Percentiles rank a stretch among this genome's conserved stretches.
Conservation (phyloP, 202 grass and related monocot species). For the Brachypodium distachyon region DNA sequence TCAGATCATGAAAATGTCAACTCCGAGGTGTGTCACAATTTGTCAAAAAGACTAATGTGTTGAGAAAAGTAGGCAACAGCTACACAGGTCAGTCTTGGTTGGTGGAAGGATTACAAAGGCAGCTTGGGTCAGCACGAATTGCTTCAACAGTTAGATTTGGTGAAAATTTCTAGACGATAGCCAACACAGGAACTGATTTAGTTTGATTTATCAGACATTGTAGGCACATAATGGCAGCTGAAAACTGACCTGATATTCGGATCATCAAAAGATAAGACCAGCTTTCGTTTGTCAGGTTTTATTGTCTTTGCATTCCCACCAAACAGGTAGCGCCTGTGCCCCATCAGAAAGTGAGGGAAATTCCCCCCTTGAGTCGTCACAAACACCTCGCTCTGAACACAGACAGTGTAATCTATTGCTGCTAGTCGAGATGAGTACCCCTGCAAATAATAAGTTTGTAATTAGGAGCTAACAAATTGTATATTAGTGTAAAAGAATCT, state of each 20-base stretch:
- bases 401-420: constrained; percentile 79
- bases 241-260: constrained; percentile 68
- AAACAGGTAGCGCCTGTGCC: constrained; percentile 72
- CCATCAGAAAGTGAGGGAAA: constrained; percentile 91
- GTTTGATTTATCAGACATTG: neutral
- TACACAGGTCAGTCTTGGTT: neutral
- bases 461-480: neutral
- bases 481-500: too few relatives aligned
- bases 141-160: neutral
- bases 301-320: constrained; percentile 81
- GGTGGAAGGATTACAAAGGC: neutral
- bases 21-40: neutral
- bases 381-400: constrained; percentile 75
- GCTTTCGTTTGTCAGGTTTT: constrained; percentile 84
- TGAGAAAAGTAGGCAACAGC: neutral
- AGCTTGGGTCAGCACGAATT: neutral
- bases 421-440: constrained; percentile 81
- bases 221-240: neutral
- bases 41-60: neutral
- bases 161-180: neutral
- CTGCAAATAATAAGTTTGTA: constrained; percentile 30
- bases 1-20: constrained; percentile 1
- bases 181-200: neutral
- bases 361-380: constrained; percentile 96
- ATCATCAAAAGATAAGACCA: constrained; percentile 82